Evolutionary conservation across 495 filamentous ascomycete species (phyloP).

Genomic region (Hypoxylon fragiforme): DNA sequence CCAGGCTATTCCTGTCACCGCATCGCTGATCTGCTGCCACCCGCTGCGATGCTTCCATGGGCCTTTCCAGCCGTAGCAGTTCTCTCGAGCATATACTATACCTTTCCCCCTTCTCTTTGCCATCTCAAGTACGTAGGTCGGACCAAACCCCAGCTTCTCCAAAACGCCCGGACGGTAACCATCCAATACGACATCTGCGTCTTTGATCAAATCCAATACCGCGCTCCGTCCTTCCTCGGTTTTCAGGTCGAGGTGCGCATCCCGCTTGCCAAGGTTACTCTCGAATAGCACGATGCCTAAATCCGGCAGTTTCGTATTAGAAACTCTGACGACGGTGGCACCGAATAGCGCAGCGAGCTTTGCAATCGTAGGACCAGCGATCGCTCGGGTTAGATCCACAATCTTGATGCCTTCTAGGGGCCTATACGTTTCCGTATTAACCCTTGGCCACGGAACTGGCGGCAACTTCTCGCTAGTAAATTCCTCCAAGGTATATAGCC

Average conservation of each 20-base stretch:
- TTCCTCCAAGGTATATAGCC: slow-evolving; percentile 50
- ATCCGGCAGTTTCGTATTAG: slow-evolving; percentile 57
- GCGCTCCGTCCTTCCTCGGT: slow-evolving; percentile 46
- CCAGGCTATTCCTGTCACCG: slow-evolving; percentile 57
- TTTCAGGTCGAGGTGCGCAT: slow-evolving; percentile 53
- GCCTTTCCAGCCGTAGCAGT: slow-evolving; percentile 62
- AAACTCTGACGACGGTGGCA: slow-evolving; percentile 63
- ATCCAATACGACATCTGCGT: slow-evolving; percentile 61
- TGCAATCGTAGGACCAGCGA: slow-evolving; percentile 60
- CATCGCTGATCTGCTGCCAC: slow-evolving; percentile 62
- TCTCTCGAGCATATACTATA: slow-evolving; percentile 57
- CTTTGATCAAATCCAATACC: slow-evolving; percentile 50
- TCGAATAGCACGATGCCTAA: slow-evolving; percentile 49
- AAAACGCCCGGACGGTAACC: slow-evolving; percentile 58
- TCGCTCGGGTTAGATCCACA: slow-evolving; percentile 63
- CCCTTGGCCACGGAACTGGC: slow-evolving; percentile 37
- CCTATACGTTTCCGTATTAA: slow-evolving; percentile 43
- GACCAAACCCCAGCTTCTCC: slow-evolving; percentile 56
- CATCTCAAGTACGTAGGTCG: slow-evolving; percentile 53
- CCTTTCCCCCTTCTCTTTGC: slow-evolving; percentile 49
- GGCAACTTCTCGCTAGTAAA: slow-evolving; percentile 36
- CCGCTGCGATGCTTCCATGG: slow-evolving; percentile 55
- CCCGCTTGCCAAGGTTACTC: slow-evolving; percentile 63
- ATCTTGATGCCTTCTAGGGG: slow-evolving; percentile 64
- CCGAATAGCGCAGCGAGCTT: slow-evolving; percentile 60